Base-by-base conservation (phyloP, 306 rosid species). In the Myrica gale region DNA sequence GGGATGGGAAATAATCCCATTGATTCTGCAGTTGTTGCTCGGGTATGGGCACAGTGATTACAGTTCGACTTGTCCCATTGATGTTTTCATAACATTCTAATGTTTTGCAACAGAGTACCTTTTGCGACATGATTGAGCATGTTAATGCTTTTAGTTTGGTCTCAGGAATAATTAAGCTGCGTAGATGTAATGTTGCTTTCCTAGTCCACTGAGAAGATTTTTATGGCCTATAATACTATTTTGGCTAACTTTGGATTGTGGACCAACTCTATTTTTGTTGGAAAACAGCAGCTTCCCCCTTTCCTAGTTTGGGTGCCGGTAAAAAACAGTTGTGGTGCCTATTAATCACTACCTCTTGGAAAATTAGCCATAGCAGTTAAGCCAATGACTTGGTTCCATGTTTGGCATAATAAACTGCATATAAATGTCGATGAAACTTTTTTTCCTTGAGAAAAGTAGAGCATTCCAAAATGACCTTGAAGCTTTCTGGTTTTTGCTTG, bases 21-120 rank as follows among this genome's bases (percentile, higher is more conserved):
- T 87, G 87, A 95, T 82, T 88, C 97, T 77, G 81, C 83, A 47
- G 86, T 89, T 53, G 93, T 83, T 66, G 89, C 91, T 74, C 91
- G 83, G 97, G 99, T 95, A 89, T 72, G 84, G 66, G 47, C 68
- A 69, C 69, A 47, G 63, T 58, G 44, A 73, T 73, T 74, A 55
- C 66, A 4, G 52, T 69, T 68, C 72, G 75, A 56, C 76, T 68
- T 58, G 17, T 66, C 73, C 51, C 11, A 13, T 61, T 53, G 71
- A 69, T 78, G 56, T 66, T 74, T 46, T 68, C 71, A 73, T 44
- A 41, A 58, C 76, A 19, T 68, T 63, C 67, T 68, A 21, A 21
- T 41, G 32, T 5, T 9, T 21, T 7, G 41, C 26, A 17, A 65
- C 6, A 65, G 21, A 65, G 9, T 65, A 42, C 21, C 37, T 65